These are phyloP conservation scores for Eleusine indica DNA, from an alignment of 176 grass and related monocot species.

Conservation along the genomic window DNA sequence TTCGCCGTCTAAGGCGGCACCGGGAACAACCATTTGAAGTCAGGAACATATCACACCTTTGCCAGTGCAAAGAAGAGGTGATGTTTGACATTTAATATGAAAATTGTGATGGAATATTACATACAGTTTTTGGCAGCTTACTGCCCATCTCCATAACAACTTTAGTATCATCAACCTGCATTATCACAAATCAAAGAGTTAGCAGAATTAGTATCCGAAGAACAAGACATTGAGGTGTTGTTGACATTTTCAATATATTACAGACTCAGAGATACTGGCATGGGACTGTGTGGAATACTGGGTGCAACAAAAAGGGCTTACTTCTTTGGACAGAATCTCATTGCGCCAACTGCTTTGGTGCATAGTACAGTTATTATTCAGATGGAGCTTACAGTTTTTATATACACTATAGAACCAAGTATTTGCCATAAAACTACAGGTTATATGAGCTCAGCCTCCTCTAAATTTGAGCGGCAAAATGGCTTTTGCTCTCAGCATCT, in stretches of 20 bases:
- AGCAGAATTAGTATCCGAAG: background rate
- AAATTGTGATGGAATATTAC: conserved; percentile 30
- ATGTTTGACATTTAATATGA: conserved; percentile 1
- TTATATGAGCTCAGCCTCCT: background rate
- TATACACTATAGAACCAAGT: background rate
- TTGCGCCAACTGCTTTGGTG: background rate
- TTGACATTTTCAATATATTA: background rate
- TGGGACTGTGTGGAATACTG: background rate
- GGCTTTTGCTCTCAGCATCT: background rate
- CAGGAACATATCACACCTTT: conserved; percentile 4
- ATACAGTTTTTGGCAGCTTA: conserved; percentile 94
- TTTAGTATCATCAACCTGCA: conserved; percentile 96
- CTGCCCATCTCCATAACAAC: conserved; percentile 99
- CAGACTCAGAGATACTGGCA: background rate
- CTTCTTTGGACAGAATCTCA: background rate
- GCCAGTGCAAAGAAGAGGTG: conserved; percentile 28
- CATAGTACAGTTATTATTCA: no score
- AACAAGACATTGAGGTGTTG: background rate
- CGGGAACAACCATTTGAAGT: no score
- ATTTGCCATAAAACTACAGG: background rate
- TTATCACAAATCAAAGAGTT: conserved; percentile 23
- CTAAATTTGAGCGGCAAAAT: background rate
- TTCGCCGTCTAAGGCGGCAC: no score
- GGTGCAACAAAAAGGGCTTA: background rate
- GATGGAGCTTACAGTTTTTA: no score